Percentiles rank a stretch among this genome's conserved stretches.
phyloP scores from a whole-genome alignment of 129 eudicot species.

The Tagetes patula region DNA sequence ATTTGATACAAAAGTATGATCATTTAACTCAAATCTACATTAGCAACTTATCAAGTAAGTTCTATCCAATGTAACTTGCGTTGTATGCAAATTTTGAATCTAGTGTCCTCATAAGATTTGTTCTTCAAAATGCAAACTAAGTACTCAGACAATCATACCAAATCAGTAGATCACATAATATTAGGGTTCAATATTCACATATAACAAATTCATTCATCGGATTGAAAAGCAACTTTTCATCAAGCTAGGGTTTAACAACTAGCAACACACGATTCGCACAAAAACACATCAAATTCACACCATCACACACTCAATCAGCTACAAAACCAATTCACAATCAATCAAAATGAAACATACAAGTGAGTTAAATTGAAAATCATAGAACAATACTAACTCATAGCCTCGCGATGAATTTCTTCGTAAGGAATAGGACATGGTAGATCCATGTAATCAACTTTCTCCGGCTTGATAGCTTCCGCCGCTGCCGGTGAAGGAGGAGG shows the following conservation, averaged over 20 bases:
- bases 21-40: neutral
- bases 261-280: conserved; percentile 7
- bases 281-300: conserved; percentile 8
- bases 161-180: conserved; percentile 16
- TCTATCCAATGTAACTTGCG: conserved; percentile 9
- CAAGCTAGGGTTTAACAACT: conserved; percentile 30
- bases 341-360: neutral
- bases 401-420: conserved; percentile 90
- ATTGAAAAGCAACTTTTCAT: neutral
- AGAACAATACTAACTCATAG: conserved; percentile 54
- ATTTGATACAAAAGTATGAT: neutral
- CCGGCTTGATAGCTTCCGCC: conserved; percentile 39
- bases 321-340: conserved; percentile 12
- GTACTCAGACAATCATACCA: neutral
- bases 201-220: neutral
- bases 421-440: conserved; percentile 89
- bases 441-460: conserved; percentile 65
- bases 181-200: neutral
- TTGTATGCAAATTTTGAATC: conserved; percentile 5
- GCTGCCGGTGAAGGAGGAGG: conserved; percentile 39
- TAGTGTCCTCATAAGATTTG: neutral
- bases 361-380: neutral
- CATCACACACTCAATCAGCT: neutral
- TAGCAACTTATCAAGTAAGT: neutral
- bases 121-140: conserved; percentile 4